Percentiles rank a stretch among this genome's conserved stretches.
Evolutionary conservation across 1,284 basidiomycete genomes (phyloP).

Genomic region (Xerocomus cyaneibrunnescens): DNA sequence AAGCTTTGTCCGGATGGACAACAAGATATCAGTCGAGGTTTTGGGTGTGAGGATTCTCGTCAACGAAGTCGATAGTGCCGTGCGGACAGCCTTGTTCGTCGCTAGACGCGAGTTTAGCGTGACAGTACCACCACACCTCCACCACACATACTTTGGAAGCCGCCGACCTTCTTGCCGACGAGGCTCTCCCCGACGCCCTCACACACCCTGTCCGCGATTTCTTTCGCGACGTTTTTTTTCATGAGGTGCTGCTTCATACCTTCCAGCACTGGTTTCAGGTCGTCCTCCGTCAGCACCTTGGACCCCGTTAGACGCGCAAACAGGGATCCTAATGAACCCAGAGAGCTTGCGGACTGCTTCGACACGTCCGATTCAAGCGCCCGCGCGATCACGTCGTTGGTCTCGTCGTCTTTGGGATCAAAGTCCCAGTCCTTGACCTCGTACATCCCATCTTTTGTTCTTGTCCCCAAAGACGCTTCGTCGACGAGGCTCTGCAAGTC

Average conservation of each 20-base stretch:
- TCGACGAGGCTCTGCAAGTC: conserved; percentile 72
- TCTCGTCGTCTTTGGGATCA: conserved; percentile 41
- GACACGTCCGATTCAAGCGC: conserved; percentile 47
- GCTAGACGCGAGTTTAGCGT: conserved; percentile 43
- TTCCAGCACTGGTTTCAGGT: conserved; percentile 85
- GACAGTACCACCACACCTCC: not conserved
- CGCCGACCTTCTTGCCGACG: conserved; percentile 87
- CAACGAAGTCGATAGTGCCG: conserved; percentile 83
- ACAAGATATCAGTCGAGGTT: conserved; percentile 92
- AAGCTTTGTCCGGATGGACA: conserved; percentile 74
- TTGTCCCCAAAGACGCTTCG: conserved; percentile 74
- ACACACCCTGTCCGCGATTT: conserved; percentile 93
- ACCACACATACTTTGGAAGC: conserved; percentile 73
- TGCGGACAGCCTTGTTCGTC: conserved; percentile 82
- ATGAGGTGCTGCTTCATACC: conserved; percentile 98
- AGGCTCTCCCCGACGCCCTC: conserved; percentile 89
- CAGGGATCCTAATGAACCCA: conserved; percentile 69
- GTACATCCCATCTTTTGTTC: conserved; percentile 84
- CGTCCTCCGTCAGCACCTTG: conserved; percentile 79
- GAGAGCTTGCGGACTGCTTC: conserved; percentile 43
- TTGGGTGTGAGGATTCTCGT: conserved; percentile 96
- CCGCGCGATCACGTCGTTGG: conserved; percentile 59
- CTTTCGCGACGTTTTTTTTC: conserved; percentile 98
- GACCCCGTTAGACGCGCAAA: conserved; percentile 85
- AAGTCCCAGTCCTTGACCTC: conserved; percentile 95